These are phyloP conservation scores for Citrus mangshanensis DNA, from an alignment of 345 rosid species.

Conservation along the genomic window DNA sequence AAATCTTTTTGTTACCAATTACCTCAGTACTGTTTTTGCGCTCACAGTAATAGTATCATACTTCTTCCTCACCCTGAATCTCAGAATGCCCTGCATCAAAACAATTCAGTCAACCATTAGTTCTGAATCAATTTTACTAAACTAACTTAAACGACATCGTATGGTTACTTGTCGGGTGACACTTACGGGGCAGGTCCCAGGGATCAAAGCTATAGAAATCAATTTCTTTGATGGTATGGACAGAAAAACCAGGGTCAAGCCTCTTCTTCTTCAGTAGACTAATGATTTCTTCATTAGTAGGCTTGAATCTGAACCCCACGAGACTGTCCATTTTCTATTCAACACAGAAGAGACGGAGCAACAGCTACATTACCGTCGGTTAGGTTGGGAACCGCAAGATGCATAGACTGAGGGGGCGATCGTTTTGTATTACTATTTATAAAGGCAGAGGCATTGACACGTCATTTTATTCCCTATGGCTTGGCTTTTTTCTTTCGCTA, in stretches of 20 bases:
- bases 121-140: too few species aligned
- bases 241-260: slow-evolving; percentile 11
- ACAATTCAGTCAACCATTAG: background rate
- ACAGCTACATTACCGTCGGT: too few species aligned
- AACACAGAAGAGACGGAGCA: too few species aligned
- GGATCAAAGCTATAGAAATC: slow-evolving; percentile 20
- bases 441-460: too few species aligned
- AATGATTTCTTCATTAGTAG: slow-evolving; percentile 22
- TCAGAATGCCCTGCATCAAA: background rate
- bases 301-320: background rate
- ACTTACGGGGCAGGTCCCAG: slow-evolving; percentile 27
- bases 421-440: too few species aligned
- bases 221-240: background rate
- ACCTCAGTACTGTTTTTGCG: background rate
- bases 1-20: slow-evolving; percentile 38
- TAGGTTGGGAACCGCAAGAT: too few species aligned
- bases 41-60: slow-evolving; percentile 22
- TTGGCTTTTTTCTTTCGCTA: too few species aligned
- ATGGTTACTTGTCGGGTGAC: too few species aligned
- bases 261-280: background rate
- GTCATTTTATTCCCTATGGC: too few species aligned
- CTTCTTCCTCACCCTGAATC: slow-evolving; percentile 12
- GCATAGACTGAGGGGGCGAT: too few species aligned
- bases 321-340: too few species aligned
- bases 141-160: too few species aligned